A percentile compares a stretch with the other conserved stretches of the same genome.
phyloP scores from a whole-genome alignment of 2,329 filamentous ascomycete species.

The Coniochaeta hoffmannii region DNA sequence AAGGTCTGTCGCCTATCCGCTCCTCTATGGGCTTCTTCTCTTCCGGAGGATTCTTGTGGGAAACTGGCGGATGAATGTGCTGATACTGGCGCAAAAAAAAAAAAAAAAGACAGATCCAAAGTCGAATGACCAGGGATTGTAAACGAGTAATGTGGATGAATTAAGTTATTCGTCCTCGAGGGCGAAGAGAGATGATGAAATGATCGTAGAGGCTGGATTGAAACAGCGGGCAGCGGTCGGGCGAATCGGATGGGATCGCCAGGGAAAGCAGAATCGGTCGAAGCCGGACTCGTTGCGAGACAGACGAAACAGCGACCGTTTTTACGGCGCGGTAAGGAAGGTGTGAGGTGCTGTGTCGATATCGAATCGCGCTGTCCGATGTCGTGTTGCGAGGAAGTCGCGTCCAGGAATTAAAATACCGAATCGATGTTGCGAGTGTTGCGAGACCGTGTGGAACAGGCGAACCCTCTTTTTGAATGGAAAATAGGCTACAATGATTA shows the following conservation, averaged over 20 bases:
- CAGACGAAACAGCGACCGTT: neutral
- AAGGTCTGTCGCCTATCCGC: neutral
- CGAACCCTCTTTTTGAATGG: constrained; percentile 5
- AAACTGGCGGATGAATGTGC: neutral
- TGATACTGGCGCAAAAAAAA: neutral
- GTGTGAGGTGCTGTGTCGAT: neutral
- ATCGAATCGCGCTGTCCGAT: neutral
- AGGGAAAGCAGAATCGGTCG: neutral
- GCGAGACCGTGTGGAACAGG: constrained; percentile 6
- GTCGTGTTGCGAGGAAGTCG: neutral
- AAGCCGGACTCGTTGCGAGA: neutral
- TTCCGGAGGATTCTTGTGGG: neutral
- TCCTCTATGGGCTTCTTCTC: neutral
- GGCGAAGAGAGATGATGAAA: neutral
- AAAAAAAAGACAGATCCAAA: neutral
- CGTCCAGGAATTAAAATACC: constrained; percentile 5
- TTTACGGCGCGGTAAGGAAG: neutral
- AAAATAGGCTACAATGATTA: constrained; percentile 6
- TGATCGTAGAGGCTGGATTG: constrained; percentile 1
- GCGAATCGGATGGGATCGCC: neutral
- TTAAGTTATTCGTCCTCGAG: neutral
- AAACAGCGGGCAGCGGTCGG: neutral
- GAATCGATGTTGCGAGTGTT: constrained; percentile 7
- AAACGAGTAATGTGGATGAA: neutral
- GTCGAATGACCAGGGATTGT: neutral